Base-by-base conservation (phyloP, 306 rosid genomes). In the Malus orientalis region DNA sequence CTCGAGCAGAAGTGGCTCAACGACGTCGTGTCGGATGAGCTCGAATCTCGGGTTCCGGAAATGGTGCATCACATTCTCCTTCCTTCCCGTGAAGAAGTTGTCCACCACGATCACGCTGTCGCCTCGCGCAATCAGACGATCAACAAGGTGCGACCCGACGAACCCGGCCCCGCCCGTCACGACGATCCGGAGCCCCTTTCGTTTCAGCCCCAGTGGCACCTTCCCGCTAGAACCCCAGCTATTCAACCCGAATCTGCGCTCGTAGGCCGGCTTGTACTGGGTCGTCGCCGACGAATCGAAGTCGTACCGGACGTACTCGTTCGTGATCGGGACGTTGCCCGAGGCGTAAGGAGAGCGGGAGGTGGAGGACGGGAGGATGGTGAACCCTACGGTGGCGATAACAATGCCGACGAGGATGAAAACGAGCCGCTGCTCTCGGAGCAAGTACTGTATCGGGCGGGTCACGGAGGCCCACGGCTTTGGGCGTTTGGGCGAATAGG, bases 131-230 rank as follows among this genome's bases (percentile, higher is more conserved):
- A 93, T 91, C 83, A 93, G 85, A 30, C 98, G 96, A 86, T 93
- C 98, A 76, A 93, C 97, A 0, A 93, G 87, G 62, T 93, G 98
- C 1, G 98, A 93, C 77, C 98, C 98, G 3, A 93, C 97, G 82
- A 93, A 93, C 0, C 97, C 98, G 2, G 98, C 97, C 1, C 98
- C 98, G 3, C 98, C 98, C 0, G 98, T 93, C 0, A 93, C 98
- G 33, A 93, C 98, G 88, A 93, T 90, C 85, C 98, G 92, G 11
- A 88, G 91, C 12, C 93, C 96, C 75, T 93, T 93, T 5, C 94
- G 69, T 75, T 88, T 91, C 70, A 93, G 78, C 3, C 98, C 98
- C 2, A 93, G 67, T 2, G 98, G 98, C 9, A 93, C 75, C 76
- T 93, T 93, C 58, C 97, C 98, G 1, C 91, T 84, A 0, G 96